These are phyloP conservation scores for Vanilla planifolia DNA, from an alignment of 106 monocot species.

Conservation along the genomic window DNA sequence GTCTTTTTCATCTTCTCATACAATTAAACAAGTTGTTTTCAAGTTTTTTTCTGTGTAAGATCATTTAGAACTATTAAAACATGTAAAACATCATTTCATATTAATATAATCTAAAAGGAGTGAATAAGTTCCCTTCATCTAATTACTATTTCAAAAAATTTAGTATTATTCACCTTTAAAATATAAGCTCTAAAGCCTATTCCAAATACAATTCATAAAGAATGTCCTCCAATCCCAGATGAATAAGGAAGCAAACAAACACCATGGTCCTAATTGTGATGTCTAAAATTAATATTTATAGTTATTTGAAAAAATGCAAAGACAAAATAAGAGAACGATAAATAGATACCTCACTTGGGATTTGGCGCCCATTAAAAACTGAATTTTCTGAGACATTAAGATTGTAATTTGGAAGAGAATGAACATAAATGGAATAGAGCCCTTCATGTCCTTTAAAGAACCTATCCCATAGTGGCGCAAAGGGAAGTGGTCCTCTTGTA, in stretches of 20 bases:
- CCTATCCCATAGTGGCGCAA: constrained; percentile 69
- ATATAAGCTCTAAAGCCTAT: too few species aligned
- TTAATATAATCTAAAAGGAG: too few species aligned
- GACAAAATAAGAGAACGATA: not conserved
- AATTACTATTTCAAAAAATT: too few species aligned
- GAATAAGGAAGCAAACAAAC: not conserved
- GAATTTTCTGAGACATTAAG: constrained; percentile 60
- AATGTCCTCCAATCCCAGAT: too few species aligned
- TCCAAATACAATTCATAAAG: too few species aligned
- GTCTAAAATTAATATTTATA: not conserved
- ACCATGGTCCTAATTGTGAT: not conserved
- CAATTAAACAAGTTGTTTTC: too few species aligned
- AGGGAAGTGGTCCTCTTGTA: constrained; percentile 68
- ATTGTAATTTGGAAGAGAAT: constrained; percentile 55
- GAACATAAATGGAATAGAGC: constrained; percentile 72
- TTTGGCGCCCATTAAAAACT: constrained; percentile 68
- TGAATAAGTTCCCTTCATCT: too few species aligned
- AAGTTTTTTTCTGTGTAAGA: too few species aligned
- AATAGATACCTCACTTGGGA: constrained; percentile 67
- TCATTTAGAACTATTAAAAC: too few species aligned
- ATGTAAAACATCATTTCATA: too few species aligned
- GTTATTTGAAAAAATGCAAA: not conserved
- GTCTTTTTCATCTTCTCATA: too few species aligned
- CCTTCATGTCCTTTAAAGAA: constrained; percentile 74
- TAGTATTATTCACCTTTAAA: too few species aligned